Base-by-base conservation (phyloP, 805 yeast species). In the Ogataea nitratoaversa region DNA sequence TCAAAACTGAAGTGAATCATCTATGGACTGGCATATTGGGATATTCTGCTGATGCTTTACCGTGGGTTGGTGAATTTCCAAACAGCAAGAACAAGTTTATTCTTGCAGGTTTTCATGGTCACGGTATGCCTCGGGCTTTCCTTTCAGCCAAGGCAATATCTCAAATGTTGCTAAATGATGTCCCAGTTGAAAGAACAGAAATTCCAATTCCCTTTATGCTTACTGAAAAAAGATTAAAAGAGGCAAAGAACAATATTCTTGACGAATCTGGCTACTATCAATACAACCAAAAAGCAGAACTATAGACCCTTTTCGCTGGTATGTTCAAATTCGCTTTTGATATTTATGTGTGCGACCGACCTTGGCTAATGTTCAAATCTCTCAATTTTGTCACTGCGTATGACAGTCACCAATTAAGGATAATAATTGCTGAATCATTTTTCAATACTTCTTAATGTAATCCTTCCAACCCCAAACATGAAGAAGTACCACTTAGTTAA, bases 21-120 rank as follows among this genome's bases (percentile, higher is more conserved):
- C 36, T 52, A 2, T 71, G 77, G 77, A 48, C 67, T 13, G 76
- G 76, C 16, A 67, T 71, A 12, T 51, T 70, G 59, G 76, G 75
- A 4, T 69, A 60, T 44, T 56, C 74, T 6, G 57, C 54, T 13
- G 72, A 68, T 46, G 47, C 43, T 2, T 42, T 60, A 24, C 76
- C 76, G 3, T 59, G 62, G 36, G 70, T 71, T 16, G 76, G 76
- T 18, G 67, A 63, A 38, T 42, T 66, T 6, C 49, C 55, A 8
- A 39, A 35, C 2, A 49, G 52, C 28, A 47, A 53, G 30, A 53
- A 59, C 43, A 52, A 59, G 22, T 69, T 48, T 39, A 54, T 67
- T 22, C 48, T 61, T 37, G 74, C 74, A 7, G 76, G 76, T 1
- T 71, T 67, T 56, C 63, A 67, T 30, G 76, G 74, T 3, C 76